phyloP scores from a whole-genome alignment of 2,329 filamentous ascomycete genomes.

The Monilinia fructigena region DNA sequence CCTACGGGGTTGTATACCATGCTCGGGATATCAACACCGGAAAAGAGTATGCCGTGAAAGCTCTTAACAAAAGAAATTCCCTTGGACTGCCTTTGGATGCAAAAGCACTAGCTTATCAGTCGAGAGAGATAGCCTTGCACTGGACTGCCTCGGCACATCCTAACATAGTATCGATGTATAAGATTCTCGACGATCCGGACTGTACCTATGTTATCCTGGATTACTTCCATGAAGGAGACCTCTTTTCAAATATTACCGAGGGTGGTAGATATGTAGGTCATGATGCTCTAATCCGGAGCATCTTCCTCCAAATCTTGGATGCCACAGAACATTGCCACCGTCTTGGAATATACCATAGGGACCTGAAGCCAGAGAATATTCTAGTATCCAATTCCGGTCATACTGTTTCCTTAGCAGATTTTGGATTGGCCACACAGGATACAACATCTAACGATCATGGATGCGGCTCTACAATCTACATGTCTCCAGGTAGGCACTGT shows the following conservation, averaged over 20 bases:
- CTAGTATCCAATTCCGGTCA: constrained; percentile 84
- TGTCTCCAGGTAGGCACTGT: constrained; percentile 86
- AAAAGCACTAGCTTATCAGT: constrained; percentile 85
- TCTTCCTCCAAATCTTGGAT: constrained; percentile 94
- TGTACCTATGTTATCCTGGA: constrained; percentile 97
- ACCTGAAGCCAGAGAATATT: constrained; percentile 98
- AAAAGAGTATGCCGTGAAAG: constrained; percentile 90
- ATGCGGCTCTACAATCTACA: constrained; percentile 98
- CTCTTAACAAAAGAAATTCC: constrained; percentile 83
- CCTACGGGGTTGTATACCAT: constrained; percentile 96
- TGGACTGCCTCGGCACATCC: constrained; percentile 83
- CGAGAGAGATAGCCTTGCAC: constrained; percentile 89
- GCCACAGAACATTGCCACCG: constrained; percentile 94
- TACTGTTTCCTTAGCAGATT: constrained; percentile 94
- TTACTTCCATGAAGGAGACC: constrained; percentile 93
- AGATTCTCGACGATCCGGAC: constrained; percentile 87
- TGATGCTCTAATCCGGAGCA: constrained; percentile 79
- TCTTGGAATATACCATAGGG: constrained; percentile 91
- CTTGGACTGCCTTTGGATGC: constrained; percentile 71
- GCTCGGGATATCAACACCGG: constrained; percentile 70
- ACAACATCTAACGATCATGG: constrained; percentile 88
- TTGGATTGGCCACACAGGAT: constrained; percentile 88
- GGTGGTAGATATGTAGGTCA: constrained; percentile 89
- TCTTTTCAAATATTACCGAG: constrained; percentile 98
- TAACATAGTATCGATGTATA: constrained; percentile 90